Evolutionary conservation across 768 basidiomycete genomes (phyloP).

Genomic region (Psilocybe cubensis): DNA sequence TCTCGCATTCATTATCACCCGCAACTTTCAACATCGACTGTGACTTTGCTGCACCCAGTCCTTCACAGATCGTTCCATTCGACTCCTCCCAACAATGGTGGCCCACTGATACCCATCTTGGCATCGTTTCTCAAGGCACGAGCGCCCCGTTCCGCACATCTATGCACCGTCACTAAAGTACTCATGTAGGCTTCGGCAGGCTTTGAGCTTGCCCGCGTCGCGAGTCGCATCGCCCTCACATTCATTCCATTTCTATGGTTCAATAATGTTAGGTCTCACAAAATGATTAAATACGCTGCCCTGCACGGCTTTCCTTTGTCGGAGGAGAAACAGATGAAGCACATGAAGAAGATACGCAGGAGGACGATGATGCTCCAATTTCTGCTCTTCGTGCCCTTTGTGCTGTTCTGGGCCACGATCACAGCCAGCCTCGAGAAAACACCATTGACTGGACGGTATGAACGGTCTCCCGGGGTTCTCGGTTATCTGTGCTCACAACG

Average conservation of each 20-base stretch:
- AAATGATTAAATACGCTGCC: slow-evolving; percentile 52
- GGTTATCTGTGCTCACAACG: slow-evolving; percentile 2
- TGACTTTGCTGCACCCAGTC: slow-evolving; percentile 11
- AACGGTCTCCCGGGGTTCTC: slow-evolving; percentile 5
- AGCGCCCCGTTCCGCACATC: neutral
- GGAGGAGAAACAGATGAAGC: slow-evolving; percentile 52
- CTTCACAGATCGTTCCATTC: slow-evolving; percentile 37
- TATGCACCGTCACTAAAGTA: slow-evolving; percentile 4
- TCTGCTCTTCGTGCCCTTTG: slow-evolving; percentile 62
- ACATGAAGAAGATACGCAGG: slow-evolving; percentile 52
- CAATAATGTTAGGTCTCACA: slow-evolving; percentile 56
- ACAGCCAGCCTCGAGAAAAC: slow-evolving; percentile 77
- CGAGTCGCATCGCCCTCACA: slow-evolving; percentile 72
- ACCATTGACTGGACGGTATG: slow-evolving; percentile 85
- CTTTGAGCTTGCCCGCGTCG: slow-evolving; percentile 70
- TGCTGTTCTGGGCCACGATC: slow-evolving; percentile 70
- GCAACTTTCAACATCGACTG: slow-evolving; percentile 12
- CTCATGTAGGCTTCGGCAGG: slow-evolving; percentile 69
- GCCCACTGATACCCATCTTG: slow-evolving; percentile 57
- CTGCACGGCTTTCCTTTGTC: slow-evolving; percentile 53
- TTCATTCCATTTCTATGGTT: slow-evolving; percentile 73
- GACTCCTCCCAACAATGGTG: slow-evolving; percentile 34
- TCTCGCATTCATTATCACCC: slow-evolving; percentile 6
- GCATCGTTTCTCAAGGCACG: slow-evolving; percentile 66
- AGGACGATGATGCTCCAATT: slow-evolving; percentile 54